Percentiles rank a stretch among this genome's conserved stretches.
phyloP scores from a whole-genome alignment of 176 grass and related monocot genomes.

The Alopecurus myosuroides region DNA sequence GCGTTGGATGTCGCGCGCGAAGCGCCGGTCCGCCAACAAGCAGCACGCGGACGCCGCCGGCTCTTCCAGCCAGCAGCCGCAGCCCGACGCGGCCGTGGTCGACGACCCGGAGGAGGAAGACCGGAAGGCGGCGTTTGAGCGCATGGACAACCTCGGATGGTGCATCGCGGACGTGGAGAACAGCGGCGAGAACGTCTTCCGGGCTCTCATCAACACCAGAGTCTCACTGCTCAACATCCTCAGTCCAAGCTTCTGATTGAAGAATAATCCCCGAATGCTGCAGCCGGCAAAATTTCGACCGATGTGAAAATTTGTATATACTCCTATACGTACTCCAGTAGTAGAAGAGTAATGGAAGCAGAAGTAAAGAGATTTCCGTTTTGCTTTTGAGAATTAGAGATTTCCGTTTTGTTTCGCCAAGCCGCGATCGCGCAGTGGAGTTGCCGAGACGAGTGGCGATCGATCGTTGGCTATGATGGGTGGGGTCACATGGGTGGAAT shows the following conservation, averaged over 20 bases:
- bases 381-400: neutral
- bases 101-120: conserved; percentile 42
- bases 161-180: conserved; percentile 57
- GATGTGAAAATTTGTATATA: conserved; percentile 15
- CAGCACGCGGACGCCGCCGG: neutral
- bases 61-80: neutral
- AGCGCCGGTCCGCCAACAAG: conserved; percentile 45
- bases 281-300: neutral
- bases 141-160: conserved; percentile 44
- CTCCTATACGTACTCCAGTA: no score
- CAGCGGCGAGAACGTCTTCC: conserved; percentile 61
- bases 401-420: neutral
- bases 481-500: conserved; percentile 21
- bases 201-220: conserved; percentile 62
- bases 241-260: conserved; percentile 62
- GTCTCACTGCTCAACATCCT: conserved; percentile 88
- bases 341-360: neutral
- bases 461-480: conserved; percentile 21
- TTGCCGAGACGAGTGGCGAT: no score
- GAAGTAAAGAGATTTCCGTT: neutral
- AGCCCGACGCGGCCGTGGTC: neutral
- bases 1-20: conserved; percentile 64
- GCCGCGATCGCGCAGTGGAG: no score
- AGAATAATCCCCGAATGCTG: neutral
- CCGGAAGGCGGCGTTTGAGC: conserved; percentile 46